Percentiles rank a stretch among this genome's conserved stretches.
Evolutionary conservation across 352 stramenopile genomes (phyloP).

Genomic region (Phytophthora kernoviae): DNA sequence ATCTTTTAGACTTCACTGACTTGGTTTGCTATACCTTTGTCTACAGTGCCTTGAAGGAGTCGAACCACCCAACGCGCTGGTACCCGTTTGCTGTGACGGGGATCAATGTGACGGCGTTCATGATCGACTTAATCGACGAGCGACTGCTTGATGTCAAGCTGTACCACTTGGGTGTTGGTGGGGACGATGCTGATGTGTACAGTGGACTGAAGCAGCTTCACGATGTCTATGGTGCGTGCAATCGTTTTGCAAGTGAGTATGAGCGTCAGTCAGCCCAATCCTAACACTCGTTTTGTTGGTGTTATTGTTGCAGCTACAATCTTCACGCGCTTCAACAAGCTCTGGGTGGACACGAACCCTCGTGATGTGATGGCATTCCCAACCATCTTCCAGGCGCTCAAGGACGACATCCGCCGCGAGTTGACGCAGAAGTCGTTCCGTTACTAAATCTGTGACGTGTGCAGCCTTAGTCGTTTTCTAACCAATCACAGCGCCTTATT

Average conservation of each 20-base stretch:
- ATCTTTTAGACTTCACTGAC: neutral
- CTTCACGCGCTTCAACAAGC: slow-evolving; percentile 84
- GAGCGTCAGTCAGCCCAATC: no score
- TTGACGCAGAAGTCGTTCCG: slow-evolving; percentile 62
- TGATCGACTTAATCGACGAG: slow-evolving; percentile 77
- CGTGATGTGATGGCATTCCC: slow-evolving; percentile 88
- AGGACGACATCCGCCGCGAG: slow-evolving; percentile 66
- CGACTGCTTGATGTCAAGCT: slow-evolving; percentile 78
- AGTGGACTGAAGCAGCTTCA: slow-evolving; percentile 57
- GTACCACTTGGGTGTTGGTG: slow-evolving; percentile 44
- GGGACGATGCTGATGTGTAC: slow-evolving; percentile 36
- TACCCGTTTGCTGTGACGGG: slow-evolving; percentile 87
- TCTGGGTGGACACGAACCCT: slow-evolving; percentile 84
- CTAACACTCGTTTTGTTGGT: slow-evolving; percentile 5
- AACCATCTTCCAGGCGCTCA: slow-evolving; percentile 81
- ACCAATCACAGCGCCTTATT: slow-evolving; percentile 18
- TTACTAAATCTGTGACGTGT: slow-evolving; percentile 51
- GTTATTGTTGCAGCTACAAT: slow-evolving; percentile 48
- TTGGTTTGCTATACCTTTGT: neutral
- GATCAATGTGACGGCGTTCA: slow-evolving; percentile 87
- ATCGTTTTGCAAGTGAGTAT: no score
- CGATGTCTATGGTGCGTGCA: slow-evolving; percentile 74
- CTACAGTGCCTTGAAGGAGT: slow-evolving; percentile 74
- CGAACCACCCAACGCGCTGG: slow-evolving; percentile 85
- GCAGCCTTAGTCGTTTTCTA: slow-evolving; percentile 15